Evolutionary conservation across 805 yeast genomes (phyloP), one percentile per base, ranked within the genome.

Genomic region (Candida glaebosa): DNA sequence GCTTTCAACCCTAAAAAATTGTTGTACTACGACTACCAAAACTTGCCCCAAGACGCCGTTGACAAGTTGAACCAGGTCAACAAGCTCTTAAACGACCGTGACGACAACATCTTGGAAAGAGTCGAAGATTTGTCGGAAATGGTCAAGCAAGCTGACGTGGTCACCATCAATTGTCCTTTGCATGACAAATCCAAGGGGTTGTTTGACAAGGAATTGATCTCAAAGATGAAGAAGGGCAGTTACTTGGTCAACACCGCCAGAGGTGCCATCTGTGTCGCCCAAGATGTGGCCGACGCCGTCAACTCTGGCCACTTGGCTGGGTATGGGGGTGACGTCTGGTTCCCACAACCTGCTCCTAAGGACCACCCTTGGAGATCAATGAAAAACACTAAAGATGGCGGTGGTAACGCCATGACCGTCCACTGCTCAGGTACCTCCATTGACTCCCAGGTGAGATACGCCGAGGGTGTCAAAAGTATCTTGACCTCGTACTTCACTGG

Each of bases 361-460:
- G 74, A 73, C 60, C 89, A 84, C 57, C 89, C 89, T 50, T 85
- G 93, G 93, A 74, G 88, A 71, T 41, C 69, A 8, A 76, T 84
- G 80, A 57, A 67, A 37, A 82, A 83, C 75, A 67, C 75, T 54
- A 76, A 71, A 50, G 84, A 83, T 44, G 85, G 78, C 28, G 91
- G 91, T 50, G 91, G 91, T 50, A 85, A 86, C 53, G 91, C 90
- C 40, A 84, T 85, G 91, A 82, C 88, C 39, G 89, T 90, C 16
- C 93, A 84, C 58, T 77, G 81, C 51, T 79, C 87, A 40, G 93
- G 95, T 47, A 81, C 91, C 18, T 80, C 87, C 33, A 67, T 85
- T 51, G 91, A 85, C 60, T 91, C 95, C 28, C 93, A 85, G 67
- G 68, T 70, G 31, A 73, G 93, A 56, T 85, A 85, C 53, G 79